Conservation (phyloP, 164 flowering plant species). For the Magnolia sinica region DNA sequence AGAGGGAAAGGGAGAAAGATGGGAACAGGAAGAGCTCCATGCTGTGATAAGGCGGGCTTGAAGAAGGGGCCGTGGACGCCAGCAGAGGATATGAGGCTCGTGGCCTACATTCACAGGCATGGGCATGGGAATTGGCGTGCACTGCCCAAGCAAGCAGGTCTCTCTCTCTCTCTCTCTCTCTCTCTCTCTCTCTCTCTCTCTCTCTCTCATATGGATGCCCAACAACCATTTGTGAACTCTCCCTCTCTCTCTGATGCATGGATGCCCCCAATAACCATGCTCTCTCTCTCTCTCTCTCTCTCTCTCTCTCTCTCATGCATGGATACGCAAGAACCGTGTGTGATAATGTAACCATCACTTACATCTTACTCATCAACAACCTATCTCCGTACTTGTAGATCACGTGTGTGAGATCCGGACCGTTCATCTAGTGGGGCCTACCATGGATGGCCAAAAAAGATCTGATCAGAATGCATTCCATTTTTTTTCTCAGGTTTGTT, state of each 20-base stretch:
- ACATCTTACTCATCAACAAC: no score
- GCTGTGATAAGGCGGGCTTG: conserved; percentile 66
- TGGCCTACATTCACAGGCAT: conserved; percentile 51
- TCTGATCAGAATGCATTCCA: background rate
- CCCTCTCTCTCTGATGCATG: conserved; percentile 4
- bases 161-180: conserved; percentile 12
- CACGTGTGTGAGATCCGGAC: no score
- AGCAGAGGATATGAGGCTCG: conserved; percentile 56
- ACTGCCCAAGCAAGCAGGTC: conserved; percentile 71
- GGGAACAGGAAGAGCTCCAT: conserved; percentile 53
- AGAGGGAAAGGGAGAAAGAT: background rate
- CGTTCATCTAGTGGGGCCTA: no score
- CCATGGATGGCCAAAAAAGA: background rate
- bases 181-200: conserved; percentile 14
- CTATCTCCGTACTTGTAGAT: no score
- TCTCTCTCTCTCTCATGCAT: background rate
- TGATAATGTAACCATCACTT: background rate
- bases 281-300: conserved; percentile 13
- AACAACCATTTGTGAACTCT: no score
- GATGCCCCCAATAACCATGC: no score
- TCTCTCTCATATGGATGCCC: no score
- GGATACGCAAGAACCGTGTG: background rate
- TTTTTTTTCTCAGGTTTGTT: conserved; percentile 4
- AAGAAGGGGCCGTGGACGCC: conserved; percentile 82
- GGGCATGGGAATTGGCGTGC: conserved; percentile 81